A percentile compares a stretch with the other conserved stretches of the same genome.
These are phyloP conservation scores for Chaetomium tenue DNA, from an alignment of 495 filamentous ascomycete species.

Conservation along the genomic window DNA sequence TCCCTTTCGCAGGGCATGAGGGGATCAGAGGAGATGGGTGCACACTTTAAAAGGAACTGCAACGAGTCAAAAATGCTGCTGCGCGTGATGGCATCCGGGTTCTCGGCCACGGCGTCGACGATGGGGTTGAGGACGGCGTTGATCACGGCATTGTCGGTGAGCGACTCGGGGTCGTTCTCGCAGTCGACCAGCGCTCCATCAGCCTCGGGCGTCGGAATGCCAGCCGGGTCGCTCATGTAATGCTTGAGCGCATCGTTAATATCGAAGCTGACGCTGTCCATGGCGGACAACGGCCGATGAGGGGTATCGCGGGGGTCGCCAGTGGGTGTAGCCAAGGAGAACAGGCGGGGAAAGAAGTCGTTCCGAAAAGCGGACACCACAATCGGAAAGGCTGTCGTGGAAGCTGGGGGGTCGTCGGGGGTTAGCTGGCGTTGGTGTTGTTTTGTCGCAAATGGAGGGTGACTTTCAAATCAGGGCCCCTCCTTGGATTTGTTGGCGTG, in stretches of 20 bases:
- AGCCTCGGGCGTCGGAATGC: constrained; percentile 82
- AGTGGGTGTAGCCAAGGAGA: constrained; percentile 7
- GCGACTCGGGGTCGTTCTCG: constrained; percentile 84
- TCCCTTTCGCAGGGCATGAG: constrained; percentile 9
- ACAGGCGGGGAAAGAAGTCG: constrained; percentile 3
- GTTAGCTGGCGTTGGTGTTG: constrained; percentile 23
- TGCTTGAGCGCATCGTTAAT: constrained; percentile 93
- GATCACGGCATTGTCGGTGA: constrained; percentile 69
- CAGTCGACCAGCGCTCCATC: constrained; percentile 81
- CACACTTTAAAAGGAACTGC: constrained; percentile 96
- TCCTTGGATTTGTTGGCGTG: constrained; percentile 17
- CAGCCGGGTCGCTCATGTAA: constrained; percentile 87
- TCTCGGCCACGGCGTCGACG: constrained; percentile 87
- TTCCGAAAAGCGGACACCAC: constrained; percentile 2
- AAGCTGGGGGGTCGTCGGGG: constrained; percentile 8
- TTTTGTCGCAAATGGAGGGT: constrained; percentile 22
- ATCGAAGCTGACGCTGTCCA: constrained; percentile 83
- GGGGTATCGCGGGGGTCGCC: constrained; percentile 20
- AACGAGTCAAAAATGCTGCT: constrained; percentile 83
- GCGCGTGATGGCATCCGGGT: constrained; percentile 79
- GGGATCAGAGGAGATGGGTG: constrained; percentile 54
- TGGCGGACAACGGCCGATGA: constrained; percentile 42
- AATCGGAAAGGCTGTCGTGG: constrained; percentile 10
- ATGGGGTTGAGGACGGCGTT: constrained; percentile 88
- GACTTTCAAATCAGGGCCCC: constrained; percentile 11